Evolutionary conservation across 148 eudicot genomes (phyloP).

Genomic region (Vaccinium myrtillus): DNA sequence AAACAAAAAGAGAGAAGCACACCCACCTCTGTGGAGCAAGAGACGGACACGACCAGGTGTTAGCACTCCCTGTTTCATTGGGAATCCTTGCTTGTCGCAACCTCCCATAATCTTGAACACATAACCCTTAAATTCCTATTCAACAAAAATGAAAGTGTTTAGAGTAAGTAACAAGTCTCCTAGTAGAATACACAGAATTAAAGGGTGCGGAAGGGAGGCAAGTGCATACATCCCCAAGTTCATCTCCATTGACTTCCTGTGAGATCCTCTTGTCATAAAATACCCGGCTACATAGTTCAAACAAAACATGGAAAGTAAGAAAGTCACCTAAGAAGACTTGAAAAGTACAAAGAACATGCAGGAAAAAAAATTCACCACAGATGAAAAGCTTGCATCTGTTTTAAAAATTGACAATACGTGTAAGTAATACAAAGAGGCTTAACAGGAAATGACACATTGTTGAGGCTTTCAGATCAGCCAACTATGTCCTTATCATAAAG

Average conservation of each 20-base stretch:
- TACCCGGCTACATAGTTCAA: not conserved
- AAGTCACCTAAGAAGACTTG: not conserved
- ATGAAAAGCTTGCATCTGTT: not conserved
- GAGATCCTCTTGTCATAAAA: conserved; percentile 27
- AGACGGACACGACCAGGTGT: conserved; percentile 29
- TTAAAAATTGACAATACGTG: not conserved
- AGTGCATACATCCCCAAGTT: conserved; percentile 17
- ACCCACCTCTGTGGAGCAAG: conserved; percentile 19
- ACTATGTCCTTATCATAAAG: not conserved
- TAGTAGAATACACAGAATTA: not conserved
- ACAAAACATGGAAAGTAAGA: not conserved
- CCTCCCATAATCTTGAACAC: conserved; percentile 33
- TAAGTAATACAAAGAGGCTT: not conserved
- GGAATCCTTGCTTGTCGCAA: conserved; percentile 31
- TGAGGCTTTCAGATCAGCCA: not conserved
- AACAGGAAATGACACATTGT: not conserved
- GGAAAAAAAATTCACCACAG: not conserved
- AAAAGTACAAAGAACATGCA: not conserved
- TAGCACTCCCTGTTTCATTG: conserved; percentile 32
- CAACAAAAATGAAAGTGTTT: not conserved
- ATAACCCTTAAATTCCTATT: conserved; percentile 26
- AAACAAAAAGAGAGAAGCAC: not conserved
- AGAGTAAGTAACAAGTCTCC: too few relatives aligned
- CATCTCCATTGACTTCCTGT: conserved; percentile 25
- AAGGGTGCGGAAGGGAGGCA: not conserved